Evolutionary conservation across 1,139 yeast species (phyloP).

Genomic region (Scheffersomyces segobiensis): DNA sequence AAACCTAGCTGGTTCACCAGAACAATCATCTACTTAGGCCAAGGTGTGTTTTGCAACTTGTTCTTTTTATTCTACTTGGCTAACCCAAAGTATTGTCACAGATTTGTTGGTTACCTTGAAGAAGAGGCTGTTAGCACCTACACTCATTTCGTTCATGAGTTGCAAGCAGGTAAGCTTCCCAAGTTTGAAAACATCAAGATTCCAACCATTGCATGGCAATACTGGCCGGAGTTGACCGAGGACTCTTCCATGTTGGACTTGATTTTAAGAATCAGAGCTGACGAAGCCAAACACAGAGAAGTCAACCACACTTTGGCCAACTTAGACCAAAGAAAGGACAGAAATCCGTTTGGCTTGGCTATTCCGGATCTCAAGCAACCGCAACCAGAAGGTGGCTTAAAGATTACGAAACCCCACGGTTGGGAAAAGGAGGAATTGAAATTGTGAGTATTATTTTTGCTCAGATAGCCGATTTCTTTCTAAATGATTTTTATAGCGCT

Average conservation of each 20-base stretch:
- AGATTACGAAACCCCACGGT: constrained; percentile 49
- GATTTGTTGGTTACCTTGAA: constrained; percentile 78
- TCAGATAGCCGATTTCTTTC: not conserved
- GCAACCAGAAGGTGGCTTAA: constrained; percentile 59
- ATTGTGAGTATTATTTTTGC: constrained; percentile 5
- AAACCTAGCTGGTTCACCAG: constrained; percentile 64
- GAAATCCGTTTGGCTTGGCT: constrained; percentile 67
- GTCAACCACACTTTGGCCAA: constrained; percentile 78
- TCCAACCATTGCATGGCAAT: constrained; percentile 61
- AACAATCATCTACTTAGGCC: constrained; percentile 59
- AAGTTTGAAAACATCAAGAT: constrained; percentile 44
- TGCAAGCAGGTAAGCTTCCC: constrained; percentile 55
- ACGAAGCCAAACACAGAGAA: constrained; percentile 76
- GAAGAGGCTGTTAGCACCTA: constrained; percentile 79
- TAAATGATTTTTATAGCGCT: not conserved
- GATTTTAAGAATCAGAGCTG: constrained; percentile 57
- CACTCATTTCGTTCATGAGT: constrained; percentile 57
- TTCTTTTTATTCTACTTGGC: constrained; percentile 63
- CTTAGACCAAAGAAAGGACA: constrained; percentile 51
- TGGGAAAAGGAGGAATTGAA: constrained; percentile 62
- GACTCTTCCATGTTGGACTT: constrained; percentile 61
- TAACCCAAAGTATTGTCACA: constrained; percentile 66
- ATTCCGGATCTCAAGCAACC: constrained; percentile 38
- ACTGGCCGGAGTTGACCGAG: constrained; percentile 56
- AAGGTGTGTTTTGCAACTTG: constrained; percentile 68